Evolutionary conservation across 2,329 filamentous ascomycete genomes (phyloP).

Genomic region (Colletotrichum melonis): DNA sequence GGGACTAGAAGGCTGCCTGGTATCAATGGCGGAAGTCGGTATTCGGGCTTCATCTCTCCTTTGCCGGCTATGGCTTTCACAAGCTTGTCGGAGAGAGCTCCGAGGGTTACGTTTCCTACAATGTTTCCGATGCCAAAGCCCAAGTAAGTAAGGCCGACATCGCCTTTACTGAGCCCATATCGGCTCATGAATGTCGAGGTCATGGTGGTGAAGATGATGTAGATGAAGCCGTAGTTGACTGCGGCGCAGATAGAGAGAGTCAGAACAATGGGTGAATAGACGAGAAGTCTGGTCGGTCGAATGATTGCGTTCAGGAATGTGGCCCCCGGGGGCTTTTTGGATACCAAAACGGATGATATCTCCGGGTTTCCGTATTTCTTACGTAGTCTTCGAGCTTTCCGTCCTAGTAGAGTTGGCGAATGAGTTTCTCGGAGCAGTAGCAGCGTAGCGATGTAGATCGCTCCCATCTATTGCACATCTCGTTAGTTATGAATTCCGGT

Average conservation of each 20-base stretch:
- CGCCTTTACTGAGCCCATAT: constrained; percentile 45
- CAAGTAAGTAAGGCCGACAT: constrained; percentile 56
- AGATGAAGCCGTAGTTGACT: constrained; percentile 50
- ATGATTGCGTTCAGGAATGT: constrained; percentile 46
- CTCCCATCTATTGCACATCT: too few species aligned
- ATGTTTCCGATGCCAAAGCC: constrained; percentile 55
- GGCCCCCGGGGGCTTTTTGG: constrained; percentile 35
- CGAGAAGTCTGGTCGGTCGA: constrained; percentile 60
- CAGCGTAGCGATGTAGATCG: too few species aligned
- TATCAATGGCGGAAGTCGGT: constrained; percentile 38
- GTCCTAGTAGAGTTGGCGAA: constrained; percentile 34
- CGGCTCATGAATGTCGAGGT: constrained; percentile 49
- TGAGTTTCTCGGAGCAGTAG: too few species aligned
- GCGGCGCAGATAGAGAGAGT: constrained; percentile 51
- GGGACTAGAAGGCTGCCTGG: constrained; percentile 41
- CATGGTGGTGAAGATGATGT: constrained; percentile 53
- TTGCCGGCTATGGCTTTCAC: constrained; percentile 7
- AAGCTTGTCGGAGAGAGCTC: constrained; percentile 27
- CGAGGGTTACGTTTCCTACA: constrained; percentile 18
- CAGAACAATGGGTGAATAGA: constrained; percentile 63
- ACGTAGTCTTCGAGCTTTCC: constrained; percentile 44
- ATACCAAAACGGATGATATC: constrained; percentile 31
- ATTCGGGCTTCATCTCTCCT: constrained; percentile 38
- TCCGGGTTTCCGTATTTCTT: constrained; percentile 47
- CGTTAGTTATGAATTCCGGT: too few species aligned